Percentiles rank a stretch among this genome's conserved stretches.
These are phyloP conservation scores for Cymbidium sinense DNA, from an alignment of 106 monocot genomes.

Conservation along the genomic window DNA sequence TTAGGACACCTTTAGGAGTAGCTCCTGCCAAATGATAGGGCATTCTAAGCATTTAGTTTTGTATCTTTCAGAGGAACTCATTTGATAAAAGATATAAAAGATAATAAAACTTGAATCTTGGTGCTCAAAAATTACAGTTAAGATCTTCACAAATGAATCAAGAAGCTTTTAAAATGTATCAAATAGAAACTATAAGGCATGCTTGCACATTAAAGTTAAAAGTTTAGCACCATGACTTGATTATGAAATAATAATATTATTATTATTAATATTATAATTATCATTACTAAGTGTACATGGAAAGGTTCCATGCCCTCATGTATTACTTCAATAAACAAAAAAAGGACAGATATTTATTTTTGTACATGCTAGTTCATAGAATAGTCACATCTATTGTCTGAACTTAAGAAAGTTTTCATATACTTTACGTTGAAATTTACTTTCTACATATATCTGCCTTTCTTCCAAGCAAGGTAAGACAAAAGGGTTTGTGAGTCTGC, in stretches of 20 bases:
- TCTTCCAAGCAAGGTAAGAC: not conserved
- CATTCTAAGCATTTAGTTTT: not conserved
- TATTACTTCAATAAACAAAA: not conserved
- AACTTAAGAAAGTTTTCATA: not conserved
- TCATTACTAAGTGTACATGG: not conserved
- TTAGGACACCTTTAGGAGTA: slow-evolving; percentile 93
- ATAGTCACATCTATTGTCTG: not conserved
- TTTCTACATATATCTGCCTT: not conserved
- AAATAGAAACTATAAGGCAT: not conserved
- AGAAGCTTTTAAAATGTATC: not conserved
- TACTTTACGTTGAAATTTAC: not conserved
- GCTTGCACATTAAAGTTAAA: too few species aligned
- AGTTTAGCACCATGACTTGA: too few species aligned
- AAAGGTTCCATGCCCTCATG: not conserved
- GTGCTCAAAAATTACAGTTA: not conserved
- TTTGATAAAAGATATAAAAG: not conserved
- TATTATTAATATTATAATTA: not conserved
- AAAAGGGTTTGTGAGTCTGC: not conserved
- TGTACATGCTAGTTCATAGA: not conserved
- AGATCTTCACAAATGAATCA: not conserved
- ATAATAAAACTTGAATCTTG: not conserved
- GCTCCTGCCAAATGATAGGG: slow-evolving; percentile 53
- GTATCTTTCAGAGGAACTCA: too few species aligned
- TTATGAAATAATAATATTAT: too few species aligned
- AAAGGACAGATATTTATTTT: not conserved